A percentile compares a stretch with the other conserved stretches of the same genome.
These are phyloP conservation scores for Fusarium ramigenum DNA, from an alignment of 2,329 filamentous ascomycete species.

Conservation along the genomic window DNA sequence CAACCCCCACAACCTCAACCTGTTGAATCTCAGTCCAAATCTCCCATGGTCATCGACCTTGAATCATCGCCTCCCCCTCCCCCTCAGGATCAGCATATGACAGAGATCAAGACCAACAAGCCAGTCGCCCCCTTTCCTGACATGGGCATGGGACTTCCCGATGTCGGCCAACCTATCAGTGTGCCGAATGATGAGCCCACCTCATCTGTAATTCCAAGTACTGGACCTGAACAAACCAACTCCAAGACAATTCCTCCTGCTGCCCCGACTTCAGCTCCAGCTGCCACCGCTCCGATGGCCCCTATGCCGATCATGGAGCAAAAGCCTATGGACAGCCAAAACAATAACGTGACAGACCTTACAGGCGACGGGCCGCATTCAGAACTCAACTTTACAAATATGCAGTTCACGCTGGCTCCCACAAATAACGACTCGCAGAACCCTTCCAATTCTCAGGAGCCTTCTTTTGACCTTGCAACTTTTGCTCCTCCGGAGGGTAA, in stretches of 20 bases:
- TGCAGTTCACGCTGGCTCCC: constrained; percentile 64
- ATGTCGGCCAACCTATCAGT: constrained; percentile 32
- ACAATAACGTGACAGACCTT: constrained; percentile 27
- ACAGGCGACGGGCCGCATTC: constrained; percentile 39
- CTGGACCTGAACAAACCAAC: constrained; percentile 27
- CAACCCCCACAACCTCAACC: constrained; percentile 43
- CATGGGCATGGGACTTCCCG: constrained; percentile 61
- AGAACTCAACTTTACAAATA: constrained; percentile 64
- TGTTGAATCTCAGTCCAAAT: constrained; percentile 49
- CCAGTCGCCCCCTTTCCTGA: constrained; percentile 65
- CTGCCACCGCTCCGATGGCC: constrained; percentile 34
- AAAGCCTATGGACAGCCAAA: constrained; percentile 37
- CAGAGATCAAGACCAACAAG: constrained; percentile 49
- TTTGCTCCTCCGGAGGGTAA: constrained; percentile 51
- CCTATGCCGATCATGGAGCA: constrained; percentile 44
- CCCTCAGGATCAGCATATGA: constrained; percentile 46
- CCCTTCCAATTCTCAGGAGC: constrained; percentile 44
- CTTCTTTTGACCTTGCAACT: constrained; percentile 57
- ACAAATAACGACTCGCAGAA: constrained; percentile 45
- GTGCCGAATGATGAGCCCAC: constrained; percentile 38
- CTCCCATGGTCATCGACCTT: constrained; percentile 50
- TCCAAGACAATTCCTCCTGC: constrained; percentile 41
- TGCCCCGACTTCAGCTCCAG: not conserved
- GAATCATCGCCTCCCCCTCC: constrained; percentile 46
- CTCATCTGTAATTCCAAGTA: constrained; percentile 12